Evolutionary conservation across 176 grass and related monocot genomes (phyloP), one percentile per base, ranked within the genome.

Genomic region (Paspalum vaginatum): DNA sequence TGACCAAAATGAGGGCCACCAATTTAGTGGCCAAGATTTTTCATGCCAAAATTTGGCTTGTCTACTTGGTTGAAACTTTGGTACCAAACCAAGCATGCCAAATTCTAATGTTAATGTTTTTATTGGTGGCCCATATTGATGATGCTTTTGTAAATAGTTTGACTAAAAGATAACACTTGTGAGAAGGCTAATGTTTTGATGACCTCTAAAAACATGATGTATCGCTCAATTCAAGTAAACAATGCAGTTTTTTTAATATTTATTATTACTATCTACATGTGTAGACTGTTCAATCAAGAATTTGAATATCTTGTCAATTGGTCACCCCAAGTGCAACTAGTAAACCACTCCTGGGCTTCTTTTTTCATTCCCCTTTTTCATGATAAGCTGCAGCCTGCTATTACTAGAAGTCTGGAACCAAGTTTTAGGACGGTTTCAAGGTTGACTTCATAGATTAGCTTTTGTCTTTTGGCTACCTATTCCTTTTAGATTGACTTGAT

Each of bases 211-310:
- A 46, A 50, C 43, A 75, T 76, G 26, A 5, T 58, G 42, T 5
- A 44, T 26, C 2, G 4, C 47, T 54, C 7, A 40, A 63, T 44
- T 69, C 61, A 76, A 81, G 58, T 7, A 70, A 87, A 64, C 7
- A 44, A 73, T 69, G 22, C 45, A 70, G 7, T n/a, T n/a, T n/a
- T n/a, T n/a, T n/a, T n/a, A n/a, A n/a, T n/a, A n/a, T n/a, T n/a
- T n/a, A n/a, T n/a, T n/a, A n/a, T n/a, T 54, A 57, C 16, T 3
- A 45, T 65, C 10, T 65, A 83, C 69, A 72, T 74, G 3, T 32
- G 15, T 75, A 32, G 21, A 49, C 4, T 10, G 24, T 9, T 74
- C 70, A 8, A 49, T 6, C 8, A 66, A 27, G 17, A 61, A 51
- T 16, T 50, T 69, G n/a, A 17, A 53, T 49, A 0, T 50, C 11